Base-by-base conservation (phyloP, 306 rosid species). In the Dryas octopetala region DNA sequence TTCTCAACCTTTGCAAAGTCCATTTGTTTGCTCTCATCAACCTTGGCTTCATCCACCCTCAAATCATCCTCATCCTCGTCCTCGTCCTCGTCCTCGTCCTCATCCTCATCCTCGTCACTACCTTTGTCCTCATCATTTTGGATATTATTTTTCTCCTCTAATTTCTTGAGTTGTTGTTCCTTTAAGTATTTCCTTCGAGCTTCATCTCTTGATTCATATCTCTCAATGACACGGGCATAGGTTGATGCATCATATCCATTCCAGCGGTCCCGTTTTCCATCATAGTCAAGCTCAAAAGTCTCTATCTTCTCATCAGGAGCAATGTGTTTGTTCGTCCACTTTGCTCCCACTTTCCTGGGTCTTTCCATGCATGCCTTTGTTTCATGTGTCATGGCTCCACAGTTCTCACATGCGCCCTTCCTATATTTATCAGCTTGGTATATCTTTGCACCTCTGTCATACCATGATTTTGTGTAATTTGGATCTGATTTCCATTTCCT, bases 1-100 rank as follows among this genome's bases (percentile, higher is more conserved):
- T 90, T 90, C 77, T 90, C 91, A 81, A 90, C 96, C 85, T 90
- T 90, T 4, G 96, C 91, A 69, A 88, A 88, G 81, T 88, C 93
- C 90, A 88, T 78, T 62, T 88, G 90, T 69, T 90, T 86, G 79
- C 90, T 90, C 49, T 88, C 93, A 71, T 90, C 96, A 65, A 88
- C 92, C 78, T 90, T 90, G 43, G 96, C 92, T 80, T 90, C 93
- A 78, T 90, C 93, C 13, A 86, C 86, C 83, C 57, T 88, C 52
- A 86, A 62, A 74, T 63, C 86, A 71, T 90, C 91, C 75, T 84
- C 90, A 32, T n/a, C n/a, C n/a, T n/a, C n/a, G n/a, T n/a, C n/a
- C n/a, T n/a, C n/a, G n/a, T 85, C 85, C 59, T 88, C 89, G 58
- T 83, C 94, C 1, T 83, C 87, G 59, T 87, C 96, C 73, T 75